Base-by-base conservation (phyloP, 805 yeast genomes). In the Tanozyma kutaoensis region DNA sequence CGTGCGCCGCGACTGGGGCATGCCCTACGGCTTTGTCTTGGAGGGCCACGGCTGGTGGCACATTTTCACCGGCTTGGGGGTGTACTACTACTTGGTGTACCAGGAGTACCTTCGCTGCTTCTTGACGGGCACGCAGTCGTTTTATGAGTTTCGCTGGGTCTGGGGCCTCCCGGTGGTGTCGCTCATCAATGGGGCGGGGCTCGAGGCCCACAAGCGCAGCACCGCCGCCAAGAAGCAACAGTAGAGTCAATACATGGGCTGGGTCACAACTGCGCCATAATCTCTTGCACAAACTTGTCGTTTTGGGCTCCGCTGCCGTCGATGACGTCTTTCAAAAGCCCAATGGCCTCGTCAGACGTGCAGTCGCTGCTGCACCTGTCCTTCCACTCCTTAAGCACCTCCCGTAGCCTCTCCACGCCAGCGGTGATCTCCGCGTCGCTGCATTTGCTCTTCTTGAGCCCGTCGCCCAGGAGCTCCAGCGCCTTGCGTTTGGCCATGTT, bases 41-140 rank as follows among this genome's bases (percentile, higher is more conserved):
- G 97, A 88, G 50, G 78, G 93, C 16, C 97, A 88, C 44, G 95
- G 93, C 14, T 88, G 96, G 96, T 88, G 97, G 97, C 97, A 88
- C 46, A 55, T 80, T 8, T 63, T 80, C 36, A 80, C 91, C 0
- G 93, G 94, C 1, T 57, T 73, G 13, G 95, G 96, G 2, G 91
- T 88, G 8, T 88, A 88, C 50, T 77, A 65, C 46, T 86, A 82
- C 53, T 66, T 86, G 37, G 72, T 79, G 3, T 84, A 78, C 45
- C 66, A 79, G 43, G 86, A 84, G 55, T 70, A 78, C 36, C 55
- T 86, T 35, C 65, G 88, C 38, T 56, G 77, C 18, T 72, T 76
- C 51, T 65, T 82, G 45, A 58, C 60, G 11, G 75, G 73, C 4
- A 54, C 56, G n/a, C 67, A 69, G 15, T 52, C 64, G 15, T 58